A percentile compares a stretch with the other conserved stretches of the same genome.
Evolutionary conservation across 495 filamentous ascomycete species (phyloP).

Genomic region (Aspergillus sclerotioniger): DNA sequence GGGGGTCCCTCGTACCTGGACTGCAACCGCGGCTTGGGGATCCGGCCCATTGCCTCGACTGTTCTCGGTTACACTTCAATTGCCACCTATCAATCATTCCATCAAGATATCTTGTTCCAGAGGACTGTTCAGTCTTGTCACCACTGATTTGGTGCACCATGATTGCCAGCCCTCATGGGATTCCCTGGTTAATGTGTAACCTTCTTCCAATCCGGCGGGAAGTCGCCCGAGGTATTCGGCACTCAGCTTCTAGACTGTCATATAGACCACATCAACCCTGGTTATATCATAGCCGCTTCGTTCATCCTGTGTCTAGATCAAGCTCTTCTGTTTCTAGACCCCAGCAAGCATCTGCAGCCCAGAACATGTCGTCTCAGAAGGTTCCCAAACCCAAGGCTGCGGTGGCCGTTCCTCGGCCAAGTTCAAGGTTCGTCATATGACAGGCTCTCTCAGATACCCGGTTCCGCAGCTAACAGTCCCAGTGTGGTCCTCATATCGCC

Average conservation of each 20-base stretch:
- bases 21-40: neutral
- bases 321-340: slow-evolving; percentile 11
- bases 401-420: slow-evolving; percentile 36
- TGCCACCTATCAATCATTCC: neutral
- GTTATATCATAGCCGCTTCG: neutral
- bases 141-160: slow-evolving; percentile 7
- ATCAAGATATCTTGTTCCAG: neutral
- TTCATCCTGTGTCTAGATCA: slow-evolving; percentile 1
- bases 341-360: slow-evolving; percentile 3
- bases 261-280: neutral
- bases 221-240: slow-evolving; percentile 14
- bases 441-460: too few relatives aligned
- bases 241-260: slow-evolving; percentile 6
- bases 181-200: slow-evolving; percentile 15
- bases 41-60: neutral
- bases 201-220: slow-evolving; percentile 1
- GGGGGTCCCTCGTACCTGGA: too few relatives aligned
- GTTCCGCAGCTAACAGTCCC: slow-evolving; percentile 1
- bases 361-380: slow-evolving; percentile 24
- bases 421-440: slow-evolving; percentile 32
- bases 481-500: slow-evolving; percentile 87
- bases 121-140: neutral
- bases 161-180: slow-evolving; percentile 10
- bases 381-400: slow-evolving; percentile 21
- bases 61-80: neutral